Evolutionary conservation across 345 rosid genomes (phyloP).

Genomic region (Gossypium herbaceum): DNA sequence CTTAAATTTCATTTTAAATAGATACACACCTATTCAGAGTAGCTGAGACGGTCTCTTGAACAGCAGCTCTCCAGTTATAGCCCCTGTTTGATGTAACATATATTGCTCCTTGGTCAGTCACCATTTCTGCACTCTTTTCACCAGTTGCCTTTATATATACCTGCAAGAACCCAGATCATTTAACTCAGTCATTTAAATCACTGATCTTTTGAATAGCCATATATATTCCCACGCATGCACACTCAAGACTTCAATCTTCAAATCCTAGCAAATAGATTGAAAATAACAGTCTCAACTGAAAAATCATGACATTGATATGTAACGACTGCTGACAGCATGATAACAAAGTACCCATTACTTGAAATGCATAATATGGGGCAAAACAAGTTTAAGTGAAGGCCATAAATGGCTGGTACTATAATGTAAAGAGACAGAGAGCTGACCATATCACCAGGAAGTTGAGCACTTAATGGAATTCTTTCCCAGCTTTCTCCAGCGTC

Average conservation of each 20-base stretch:
- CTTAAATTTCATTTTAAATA: constrained; percentile 11
- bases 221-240: background rate
- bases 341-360: background rate
- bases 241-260: background rate
- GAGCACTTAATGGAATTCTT: constrained; percentile 77
- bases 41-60: constrained; percentile 92
- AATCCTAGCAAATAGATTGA: background rate
- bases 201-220: background rate
- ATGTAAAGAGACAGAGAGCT: background rate
- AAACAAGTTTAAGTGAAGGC: background rate
- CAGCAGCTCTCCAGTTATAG: constrained; percentile 92
- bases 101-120: constrained; percentile 91
- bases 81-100: constrained; percentile 86
- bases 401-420: background rate
- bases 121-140: constrained; percentile 96
- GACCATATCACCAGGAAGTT: constrained; percentile 96
- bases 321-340: background rate
- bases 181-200: background rate
- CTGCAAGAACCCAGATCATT: constrained; percentile 32
- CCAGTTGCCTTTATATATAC: constrained; percentile 93
- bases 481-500: constrained; percentile 84
- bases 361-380: background rate
- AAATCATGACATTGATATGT: background rate
- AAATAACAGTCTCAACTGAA: background rate
- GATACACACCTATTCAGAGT: constrained; percentile 79